Percentiles rank a stretch among this genome's conserved stretches.
Conservation (phyloP, 2,329 filamentous ascomycete genomes). For the Colletotrichum chrysophilum region DNA sequence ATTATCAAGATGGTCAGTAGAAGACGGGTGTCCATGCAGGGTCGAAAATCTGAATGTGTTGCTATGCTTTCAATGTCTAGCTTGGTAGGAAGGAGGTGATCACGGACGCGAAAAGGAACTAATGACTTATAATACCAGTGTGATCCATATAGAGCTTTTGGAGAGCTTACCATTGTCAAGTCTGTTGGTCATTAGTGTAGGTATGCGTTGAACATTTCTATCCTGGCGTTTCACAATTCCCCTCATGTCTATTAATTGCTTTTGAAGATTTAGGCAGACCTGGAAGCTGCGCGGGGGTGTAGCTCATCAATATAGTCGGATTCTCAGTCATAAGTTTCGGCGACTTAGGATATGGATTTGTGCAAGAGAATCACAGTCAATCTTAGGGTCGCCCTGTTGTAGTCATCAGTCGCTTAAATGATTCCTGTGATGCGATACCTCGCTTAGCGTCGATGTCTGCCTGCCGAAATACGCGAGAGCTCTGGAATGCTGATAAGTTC, state of each 20-base stretch:
- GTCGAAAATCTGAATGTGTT: fast-evolving
- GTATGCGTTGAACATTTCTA: background rate
- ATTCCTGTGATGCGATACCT: background rate
- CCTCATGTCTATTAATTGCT: background rate
- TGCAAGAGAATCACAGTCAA: background rate
- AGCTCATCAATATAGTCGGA: background rate
- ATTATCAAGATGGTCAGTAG: background rate
- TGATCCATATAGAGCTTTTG: fast-evolving
- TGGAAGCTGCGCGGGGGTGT: fast-evolving
- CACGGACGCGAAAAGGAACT: background rate
- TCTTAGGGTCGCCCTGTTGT: fast-evolving
- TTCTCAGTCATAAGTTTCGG: background rate
- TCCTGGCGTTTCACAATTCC: background rate
- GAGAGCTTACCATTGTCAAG: background rate
- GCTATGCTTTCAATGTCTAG: background rate
- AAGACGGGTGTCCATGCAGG: background rate
- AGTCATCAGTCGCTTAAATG: background rate
- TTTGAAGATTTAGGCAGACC: background rate
- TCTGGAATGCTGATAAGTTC: background rate
- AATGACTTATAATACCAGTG: background rate
- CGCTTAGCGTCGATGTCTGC: background rate
- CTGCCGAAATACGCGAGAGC: background rate
- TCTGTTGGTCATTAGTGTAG: background rate
- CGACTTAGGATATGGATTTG: background rate
- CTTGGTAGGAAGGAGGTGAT: background rate